These are phyloP conservation scores for Ophiostoma australiae DNA, from an alignment of 2,329 filamentous ascomycete genomes.

Conservation along the genomic window DNA sequence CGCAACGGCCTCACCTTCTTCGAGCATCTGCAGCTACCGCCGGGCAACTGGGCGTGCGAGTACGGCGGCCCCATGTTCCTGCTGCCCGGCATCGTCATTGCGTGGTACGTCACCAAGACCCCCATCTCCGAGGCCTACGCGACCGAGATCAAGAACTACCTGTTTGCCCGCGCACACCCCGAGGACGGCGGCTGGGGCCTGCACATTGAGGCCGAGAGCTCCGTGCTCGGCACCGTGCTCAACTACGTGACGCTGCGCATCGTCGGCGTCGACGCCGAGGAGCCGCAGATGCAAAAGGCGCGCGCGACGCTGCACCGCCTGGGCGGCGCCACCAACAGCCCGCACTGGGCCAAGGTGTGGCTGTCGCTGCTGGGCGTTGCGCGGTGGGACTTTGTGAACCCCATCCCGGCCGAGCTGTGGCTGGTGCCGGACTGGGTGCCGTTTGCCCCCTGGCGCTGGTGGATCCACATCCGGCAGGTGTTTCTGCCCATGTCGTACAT, in stretches of 20 bases:
- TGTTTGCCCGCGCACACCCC: conserved; percentile 77
- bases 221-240: conserved; percentile 81
- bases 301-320: conserved; percentile 75
- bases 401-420: conserved; percentile 90
- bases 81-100: conserved; percentile 75
- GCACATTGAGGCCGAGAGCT: conserved; percentile 89
- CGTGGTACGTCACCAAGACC: conserved; percentile 85
- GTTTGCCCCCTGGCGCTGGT: conserved; percentile 89
- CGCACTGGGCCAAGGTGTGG: conserved; percentile 98
- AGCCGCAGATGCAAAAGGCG: conserved; percentile 80
- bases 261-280: conserved; percentile 76
- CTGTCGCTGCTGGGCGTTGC: conserved; percentile 76
- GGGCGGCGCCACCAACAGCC: conserved; percentile 75
- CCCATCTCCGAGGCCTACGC: conserved; percentile 74
- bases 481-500: conserved; percentile 88
- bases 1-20: conserved; percentile 84
- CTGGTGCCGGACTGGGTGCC: conserved; percentile 86
- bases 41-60: conserved; percentile 94
- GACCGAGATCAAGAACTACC: conserved; percentile 87
- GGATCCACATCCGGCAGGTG: conserved; percentile 98
- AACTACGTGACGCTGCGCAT: conserved; percentile 81
- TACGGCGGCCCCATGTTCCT: conserved; percentile 98
- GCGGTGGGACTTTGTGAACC: conserved; percentile 90
- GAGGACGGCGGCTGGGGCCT: conserved; percentile 96
- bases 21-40: conserved; percentile 78